Conservation (phyloP, 495 filamentous ascomycete species). For the Terfezia boudieri region DNA sequence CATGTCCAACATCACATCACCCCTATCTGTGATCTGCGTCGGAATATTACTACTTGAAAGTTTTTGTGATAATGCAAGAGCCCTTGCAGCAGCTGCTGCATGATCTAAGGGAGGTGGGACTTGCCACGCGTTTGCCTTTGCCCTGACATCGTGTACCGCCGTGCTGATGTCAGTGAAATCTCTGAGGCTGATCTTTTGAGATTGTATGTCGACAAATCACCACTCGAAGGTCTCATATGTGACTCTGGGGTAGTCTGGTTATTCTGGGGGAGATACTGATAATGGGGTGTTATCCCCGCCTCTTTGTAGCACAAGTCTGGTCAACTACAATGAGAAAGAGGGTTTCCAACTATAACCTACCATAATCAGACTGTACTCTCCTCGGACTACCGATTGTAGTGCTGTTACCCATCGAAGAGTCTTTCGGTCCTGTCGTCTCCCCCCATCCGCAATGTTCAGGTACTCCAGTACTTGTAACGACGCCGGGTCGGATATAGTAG, state of each 20-base stretch:
- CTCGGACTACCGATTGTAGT: constrained; percentile 4
- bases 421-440: constrained; percentile 11
- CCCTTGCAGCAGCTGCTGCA: constrained; percentile 58
- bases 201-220: constrained; percentile 19
- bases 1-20: constrained; percentile 98
- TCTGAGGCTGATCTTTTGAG: constrained; percentile 33
- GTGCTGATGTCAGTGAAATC: constrained; percentile 18
- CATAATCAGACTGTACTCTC: background rate
- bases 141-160: constrained; percentile 17
- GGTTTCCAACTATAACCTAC: background rate
- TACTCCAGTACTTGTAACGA: constrained; percentile 68
- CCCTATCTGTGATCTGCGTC: constrained; percentile 69
- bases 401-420: background rate
- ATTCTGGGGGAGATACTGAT: constrained; percentile 41
- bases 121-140: constrained; percentile 16
- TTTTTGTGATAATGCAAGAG: constrained; percentile 67
- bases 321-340: too few relatives aligned
- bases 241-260: too few relatives aligned
- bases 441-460: constrained; percentile 28
- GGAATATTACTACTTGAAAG: constrained; percentile 76
- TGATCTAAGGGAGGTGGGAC: constrained; percentile 41
- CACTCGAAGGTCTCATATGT: constrained; percentile 16
- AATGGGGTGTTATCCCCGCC: constrained; percentile 31
- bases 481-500: constrained; percentile 30
- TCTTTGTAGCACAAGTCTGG: too few relatives aligned